phyloP scores from a whole-genome alignment of 1,284 basidiomycete species.

The Rhodotorula sp. region DNA sequence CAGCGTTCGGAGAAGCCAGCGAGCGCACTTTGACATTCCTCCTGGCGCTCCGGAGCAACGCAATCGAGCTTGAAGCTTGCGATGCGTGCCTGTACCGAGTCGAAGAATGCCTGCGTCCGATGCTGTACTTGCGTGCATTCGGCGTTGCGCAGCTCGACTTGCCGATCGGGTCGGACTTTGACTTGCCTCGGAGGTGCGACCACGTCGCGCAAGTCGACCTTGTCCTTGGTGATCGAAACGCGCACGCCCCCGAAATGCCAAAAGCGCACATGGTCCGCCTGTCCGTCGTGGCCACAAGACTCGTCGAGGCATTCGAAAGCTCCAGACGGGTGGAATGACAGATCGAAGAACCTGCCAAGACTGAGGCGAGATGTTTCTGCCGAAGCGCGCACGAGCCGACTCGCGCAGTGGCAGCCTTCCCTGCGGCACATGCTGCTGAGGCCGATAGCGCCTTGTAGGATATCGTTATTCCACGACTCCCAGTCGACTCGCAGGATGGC shows the following conservation, averaged over 20 bases:
- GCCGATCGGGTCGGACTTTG: slow-evolving; percentile 76
- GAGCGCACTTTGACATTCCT: slow-evolving; percentile 37
- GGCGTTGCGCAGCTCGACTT: slow-evolving; percentile 81
- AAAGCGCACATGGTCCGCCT: slow-evolving; percentile 87
- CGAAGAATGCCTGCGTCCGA: slow-evolving; percentile 64
- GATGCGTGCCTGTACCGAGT: slow-evolving; percentile 56
- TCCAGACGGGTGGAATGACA: slow-evolving; percentile 86
- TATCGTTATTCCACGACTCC: slow-evolving; percentile 10
- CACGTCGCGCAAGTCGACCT: slow-evolving; percentile 77
- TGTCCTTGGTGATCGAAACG: slow-evolving; percentile 84
- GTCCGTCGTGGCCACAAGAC: slow-evolving; percentile 88
- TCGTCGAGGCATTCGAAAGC: slow-evolving; percentile 74
- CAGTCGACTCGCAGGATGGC: slow-evolving; percentile 19
- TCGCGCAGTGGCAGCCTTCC: slow-evolving; percentile 16
- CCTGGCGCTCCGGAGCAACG: slow-evolving; percentile 36
- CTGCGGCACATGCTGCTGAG: slow-evolving; percentile 39
- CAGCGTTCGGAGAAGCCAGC: slow-evolving; percentile 25
- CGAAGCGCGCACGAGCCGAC: slow-evolving; percentile 80
- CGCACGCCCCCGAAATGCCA: slow-evolving; percentile 70
- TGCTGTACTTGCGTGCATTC: slow-evolving; percentile 77
- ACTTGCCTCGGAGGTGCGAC: slow-evolving; percentile 85
- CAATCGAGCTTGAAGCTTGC: slow-evolving; percentile 53
- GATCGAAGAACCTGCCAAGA: slow-evolving; percentile 89
- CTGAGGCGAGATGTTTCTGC: slow-evolving; percentile 76
- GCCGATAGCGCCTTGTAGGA: slow-evolving; percentile 14